Evolutionary conservation across 2,329 filamentous ascomycete species (phyloP), one percentile per base, ranked within the genome.

Genomic region (Sarocladium oryzae): DNA sequence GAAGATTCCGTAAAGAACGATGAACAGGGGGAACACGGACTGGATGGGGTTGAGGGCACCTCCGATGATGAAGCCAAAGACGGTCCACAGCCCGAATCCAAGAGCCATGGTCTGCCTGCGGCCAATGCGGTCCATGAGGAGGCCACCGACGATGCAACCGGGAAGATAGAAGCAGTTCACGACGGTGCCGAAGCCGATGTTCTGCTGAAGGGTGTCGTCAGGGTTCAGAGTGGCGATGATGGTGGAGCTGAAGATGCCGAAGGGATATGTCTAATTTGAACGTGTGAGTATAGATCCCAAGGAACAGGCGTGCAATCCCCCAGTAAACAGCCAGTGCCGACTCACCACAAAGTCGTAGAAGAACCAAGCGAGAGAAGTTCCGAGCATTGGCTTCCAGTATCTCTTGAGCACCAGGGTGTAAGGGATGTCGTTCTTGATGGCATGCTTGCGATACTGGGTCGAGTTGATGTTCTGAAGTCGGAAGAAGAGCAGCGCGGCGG

Each of bases 401-500:
- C 58, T 54, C 52, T 56, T 60, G 13, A 62, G 38, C 1, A 60
- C 58, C 21, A 62, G 46, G 38, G 38, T 45, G 43, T 62, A 62
- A 0, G 60, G 60, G 15, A 61, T 56, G 13, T 60, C 41, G 9
- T 49, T 32, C 48, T 62, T 58, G 37, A 62, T 62, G 6, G 60
- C 60, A 18, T 62, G 59, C 15, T 60, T 61, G 18, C 51, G 46
- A 43, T 62, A 62, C 36, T 62, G 60, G 75, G 63, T 80, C 49
- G 66, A 79, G 62, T 73, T 77, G 49, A 73, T 61, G 57, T 74
- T 71, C 36, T 67, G 75, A 30, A 81, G 61, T 11, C 78, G 74
- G 53, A 81, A 77, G 59, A 78, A 78, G 49, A 80, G 75, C 13
- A 81, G 68, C 1, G 69, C 68, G 3, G 81, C 62, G 0, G 77